A percentile compares a stretch with the other conserved stretches of the same genome.
Conservation (phyloP, 2,329 filamentous ascomycete genomes). For the Fusarium sp. region DNA sequence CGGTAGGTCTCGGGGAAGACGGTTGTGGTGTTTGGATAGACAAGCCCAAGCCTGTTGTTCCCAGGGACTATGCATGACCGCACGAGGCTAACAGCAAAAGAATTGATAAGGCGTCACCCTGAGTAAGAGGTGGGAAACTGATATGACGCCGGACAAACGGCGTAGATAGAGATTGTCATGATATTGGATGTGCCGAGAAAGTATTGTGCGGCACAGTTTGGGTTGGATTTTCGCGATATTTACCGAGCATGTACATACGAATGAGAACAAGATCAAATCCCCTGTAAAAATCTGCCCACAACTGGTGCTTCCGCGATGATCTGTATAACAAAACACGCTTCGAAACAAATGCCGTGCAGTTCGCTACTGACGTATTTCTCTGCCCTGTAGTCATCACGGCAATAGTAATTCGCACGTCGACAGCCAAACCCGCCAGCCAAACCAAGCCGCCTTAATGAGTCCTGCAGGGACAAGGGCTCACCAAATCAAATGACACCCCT, state of each 20-base stretch:
- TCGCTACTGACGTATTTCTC: background rate
- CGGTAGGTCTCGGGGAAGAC: slow-evolving; percentile 32
- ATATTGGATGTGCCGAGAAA: background rate
- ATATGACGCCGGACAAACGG: background rate
- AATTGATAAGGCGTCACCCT: background rate
- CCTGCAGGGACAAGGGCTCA: slow-evolving; percentile 41
- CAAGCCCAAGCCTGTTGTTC: slow-evolving; percentile 18
- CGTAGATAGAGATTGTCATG: background rate
- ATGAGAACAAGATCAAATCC: background rate
- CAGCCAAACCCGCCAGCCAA: background rate
- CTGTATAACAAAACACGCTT: too few species aligned
- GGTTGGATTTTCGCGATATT: slow-evolving; percentile 2
- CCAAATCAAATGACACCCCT: slow-evolving; percentile 35
- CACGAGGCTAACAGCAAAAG: background rate
- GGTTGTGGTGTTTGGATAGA: slow-evolving; percentile 18
- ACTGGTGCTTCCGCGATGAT: background rate
- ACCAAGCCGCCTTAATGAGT: background rate
- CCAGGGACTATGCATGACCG: slow-evolving; percentile 1
- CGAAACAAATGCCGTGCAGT: background rate
- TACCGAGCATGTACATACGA: background rate
- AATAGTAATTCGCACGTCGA: slow-evolving; percentile 1
- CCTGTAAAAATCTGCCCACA: background rate
- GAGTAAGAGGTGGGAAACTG: slow-evolving; percentile 9
- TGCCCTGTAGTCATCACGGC: background rate
- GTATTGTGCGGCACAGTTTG: slow-evolving; percentile 17